phyloP scores from a whole-genome alignment of 2,329 filamentous ascomycete genomes.

The Aspergillus novoparasiticus region DNA sequence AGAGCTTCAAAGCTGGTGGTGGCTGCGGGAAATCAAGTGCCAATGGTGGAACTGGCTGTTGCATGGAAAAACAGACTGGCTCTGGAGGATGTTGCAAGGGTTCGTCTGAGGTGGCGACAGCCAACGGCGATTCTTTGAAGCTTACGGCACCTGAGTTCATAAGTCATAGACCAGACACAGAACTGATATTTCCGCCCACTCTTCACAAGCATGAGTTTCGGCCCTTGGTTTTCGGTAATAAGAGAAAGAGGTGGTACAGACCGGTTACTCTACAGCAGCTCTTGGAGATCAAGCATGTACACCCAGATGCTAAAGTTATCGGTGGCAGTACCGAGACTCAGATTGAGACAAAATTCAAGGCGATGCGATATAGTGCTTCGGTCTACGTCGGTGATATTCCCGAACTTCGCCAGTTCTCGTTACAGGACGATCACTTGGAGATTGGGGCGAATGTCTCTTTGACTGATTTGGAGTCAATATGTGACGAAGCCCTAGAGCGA shows the following conservation, averaged over 20 bases:
- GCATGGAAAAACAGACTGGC: conserved; percentile 67
- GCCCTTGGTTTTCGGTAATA: conserved; percentile 88
- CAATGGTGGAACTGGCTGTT: conserved; percentile 68
- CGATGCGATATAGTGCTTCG: conserved; percentile 82
- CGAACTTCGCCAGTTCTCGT: conserved; percentile 79
- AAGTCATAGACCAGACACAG: conserved; percentile 88
- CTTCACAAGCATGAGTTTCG: conserved; percentile 81
- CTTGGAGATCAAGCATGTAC: conserved; percentile 83
- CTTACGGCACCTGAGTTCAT: conserved; percentile 92
- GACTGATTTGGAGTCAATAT: conserved; percentile 87
- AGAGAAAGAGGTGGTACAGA: conserved; percentile 89
- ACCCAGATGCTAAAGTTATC: conserved; percentile 89
- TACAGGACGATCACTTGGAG: conserved; percentile 81
- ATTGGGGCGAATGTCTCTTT: conserved; percentile 91
- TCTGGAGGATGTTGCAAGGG: conserved; percentile 70
- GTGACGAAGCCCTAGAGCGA: conserved; percentile 73
- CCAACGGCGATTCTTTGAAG: conserved; percentile 46
- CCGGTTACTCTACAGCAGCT: conserved; percentile 85
- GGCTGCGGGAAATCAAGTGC: conserved; percentile 58
- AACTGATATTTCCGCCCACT: conserved; percentile 89
- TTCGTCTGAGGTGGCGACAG: conserved; percentile 48
- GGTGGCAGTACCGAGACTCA: conserved; percentile 96
- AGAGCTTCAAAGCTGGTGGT: conserved; percentile 69
- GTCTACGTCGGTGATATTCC: conserved; percentile 93
- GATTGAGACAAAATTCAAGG: conserved; percentile 98